These are phyloP conservation scores for Thalassiosira livingstoniorum DNA, from an alignment of 352 stramenopile species.

Conservation along the genomic window DNA sequence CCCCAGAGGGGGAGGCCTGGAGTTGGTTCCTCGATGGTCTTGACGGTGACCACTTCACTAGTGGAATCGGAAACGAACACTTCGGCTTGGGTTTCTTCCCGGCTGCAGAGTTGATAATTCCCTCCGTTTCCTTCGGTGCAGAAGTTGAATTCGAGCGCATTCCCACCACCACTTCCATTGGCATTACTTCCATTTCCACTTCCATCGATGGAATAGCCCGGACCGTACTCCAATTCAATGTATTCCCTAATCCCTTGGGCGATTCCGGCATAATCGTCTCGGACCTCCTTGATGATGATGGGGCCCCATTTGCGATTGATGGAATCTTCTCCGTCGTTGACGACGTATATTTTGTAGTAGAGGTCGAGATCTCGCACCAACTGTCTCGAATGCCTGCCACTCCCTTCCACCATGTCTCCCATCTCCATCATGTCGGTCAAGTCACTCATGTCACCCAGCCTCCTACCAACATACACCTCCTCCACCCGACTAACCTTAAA, in stretches of 20 bases:
- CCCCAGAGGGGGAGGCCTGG: conserved; percentile 33
- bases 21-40: not conserved
- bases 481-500: conserved; percentile 49
- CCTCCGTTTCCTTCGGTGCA: conserved; percentile 33
- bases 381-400: not conserved
- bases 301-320: conserved; percentile 24
- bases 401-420: too few relatives aligned
- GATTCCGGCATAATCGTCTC: conserved; percentile 36
- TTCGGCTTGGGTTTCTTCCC: too few relatives aligned
- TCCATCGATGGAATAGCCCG: conserved; percentile 19
- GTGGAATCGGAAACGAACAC: too few relatives aligned
- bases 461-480: conserved; percentile 29
- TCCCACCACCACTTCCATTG: too few relatives aligned
- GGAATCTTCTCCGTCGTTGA: not conserved
- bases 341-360: conserved; percentile 38
- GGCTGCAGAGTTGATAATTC: too few relatives aligned
- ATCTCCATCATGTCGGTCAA: too few relatives aligned
- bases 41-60: not conserved
- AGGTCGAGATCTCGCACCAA: conserved; percentile 10
- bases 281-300: too few relatives aligned
- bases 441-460: not conserved
- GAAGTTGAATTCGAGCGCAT: too few relatives aligned
- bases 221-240: conserved; percentile 3
- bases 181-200: conserved; percentile 7
- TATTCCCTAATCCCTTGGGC: conserved; percentile 27